phyloP scores from a whole-genome alignment of 2,329 filamentous ascomycete species.

The Sporothrix protearum region DNA sequence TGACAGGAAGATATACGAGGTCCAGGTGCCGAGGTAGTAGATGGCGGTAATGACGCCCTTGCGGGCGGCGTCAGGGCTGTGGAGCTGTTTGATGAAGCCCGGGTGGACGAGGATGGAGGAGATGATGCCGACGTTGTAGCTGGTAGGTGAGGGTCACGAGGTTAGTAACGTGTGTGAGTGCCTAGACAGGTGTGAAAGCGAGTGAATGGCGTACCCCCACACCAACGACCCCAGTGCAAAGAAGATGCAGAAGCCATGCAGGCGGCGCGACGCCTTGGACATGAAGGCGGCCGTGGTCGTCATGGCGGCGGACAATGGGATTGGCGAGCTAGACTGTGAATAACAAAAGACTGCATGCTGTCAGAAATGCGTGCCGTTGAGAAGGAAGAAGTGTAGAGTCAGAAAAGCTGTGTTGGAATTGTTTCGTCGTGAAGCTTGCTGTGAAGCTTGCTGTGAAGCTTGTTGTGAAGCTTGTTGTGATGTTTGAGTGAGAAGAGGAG shows the following conservation, averaged over 20 bases:
- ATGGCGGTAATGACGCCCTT: conserved; percentile 54
- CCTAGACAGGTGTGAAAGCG: not conserved
- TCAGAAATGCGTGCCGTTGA: not conserved
- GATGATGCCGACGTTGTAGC: conserved; percentile 57
- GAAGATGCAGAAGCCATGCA: conserved; percentile 49
- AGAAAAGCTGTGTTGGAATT: too few relatives aligned
- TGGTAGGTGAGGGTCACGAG: conserved; percentile 29
- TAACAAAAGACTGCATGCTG: not conserved
- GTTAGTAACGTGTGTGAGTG: not conserved
- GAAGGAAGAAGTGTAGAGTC: too few relatives aligned
- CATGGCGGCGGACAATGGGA: not conserved
- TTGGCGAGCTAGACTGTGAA: not conserved
- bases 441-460: too few relatives aligned
- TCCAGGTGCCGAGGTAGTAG: conserved; percentile 56
- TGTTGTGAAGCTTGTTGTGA: too few relatives aligned
- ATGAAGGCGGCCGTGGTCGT: conserved; percentile 13
- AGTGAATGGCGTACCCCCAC: conserved; percentile 46
- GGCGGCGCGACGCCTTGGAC: conserved; percentile 40
- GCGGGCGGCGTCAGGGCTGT: conserved; percentile 43
- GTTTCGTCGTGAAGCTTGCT: too few relatives aligned
- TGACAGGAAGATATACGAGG: conserved; percentile 53
- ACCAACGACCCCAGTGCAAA: conserved; percentile 55
- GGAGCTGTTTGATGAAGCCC: conserved; percentile 49
- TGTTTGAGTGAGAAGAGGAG: too few relatives aligned
- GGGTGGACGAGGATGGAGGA: conserved; percentile 55